phyloP scores from a whole-genome alignment of 2,329 filamentous ascomycete species.

The Paecilomyces sp. region DNA sequence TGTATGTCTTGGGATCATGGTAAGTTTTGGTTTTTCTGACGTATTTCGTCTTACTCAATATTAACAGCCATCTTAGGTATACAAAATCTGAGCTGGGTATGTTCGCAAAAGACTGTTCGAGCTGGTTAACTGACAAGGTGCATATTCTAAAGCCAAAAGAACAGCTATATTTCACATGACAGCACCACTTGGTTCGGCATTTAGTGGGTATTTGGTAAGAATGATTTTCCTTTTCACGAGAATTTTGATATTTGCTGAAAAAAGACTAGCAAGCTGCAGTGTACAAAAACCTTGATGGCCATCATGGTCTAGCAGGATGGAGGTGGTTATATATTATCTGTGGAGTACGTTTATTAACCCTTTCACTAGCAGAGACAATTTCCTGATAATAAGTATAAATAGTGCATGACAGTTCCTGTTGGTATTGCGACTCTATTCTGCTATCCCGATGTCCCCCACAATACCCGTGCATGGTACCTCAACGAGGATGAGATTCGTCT shows the following conservation, averaged over 20 bases:
- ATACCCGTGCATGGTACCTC: conserved; percentile 37
- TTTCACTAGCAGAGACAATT: neutral
- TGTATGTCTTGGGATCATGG: conserved; percentile 24
- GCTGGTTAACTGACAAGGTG: neutral
- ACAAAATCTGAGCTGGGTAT: conserved; percentile 16
- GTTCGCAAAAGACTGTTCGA: neutral
- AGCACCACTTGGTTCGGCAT: conserved; percentile 17
- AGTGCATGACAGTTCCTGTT: conserved; percentile 40
- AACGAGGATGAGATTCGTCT: conserved; percentile 29
- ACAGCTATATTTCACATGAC: conserved; percentile 20
- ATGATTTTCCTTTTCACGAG: neutral
- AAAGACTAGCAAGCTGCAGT: conserved; percentile 15
- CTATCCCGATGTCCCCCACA: conserved; percentile 39
- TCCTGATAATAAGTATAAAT: neutral
- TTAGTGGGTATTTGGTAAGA: conserved; percentile 18
- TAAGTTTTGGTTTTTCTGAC: conserved; percentile 7
- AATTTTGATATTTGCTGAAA: neutral
- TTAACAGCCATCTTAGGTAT: neutral
- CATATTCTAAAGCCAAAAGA: conserved; percentile 12
- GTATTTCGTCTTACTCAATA: neutral
- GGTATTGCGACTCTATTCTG: conserved; percentile 38
- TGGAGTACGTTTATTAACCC: conserved; percentile 1
- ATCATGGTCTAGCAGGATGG: conserved; percentile 23
- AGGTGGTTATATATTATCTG: conserved; percentile 25
- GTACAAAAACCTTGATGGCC: conserved; percentile 20